Conservation (phyloP, 1,284 basidiomycete species). For the Trametes versicolor region DNA sequence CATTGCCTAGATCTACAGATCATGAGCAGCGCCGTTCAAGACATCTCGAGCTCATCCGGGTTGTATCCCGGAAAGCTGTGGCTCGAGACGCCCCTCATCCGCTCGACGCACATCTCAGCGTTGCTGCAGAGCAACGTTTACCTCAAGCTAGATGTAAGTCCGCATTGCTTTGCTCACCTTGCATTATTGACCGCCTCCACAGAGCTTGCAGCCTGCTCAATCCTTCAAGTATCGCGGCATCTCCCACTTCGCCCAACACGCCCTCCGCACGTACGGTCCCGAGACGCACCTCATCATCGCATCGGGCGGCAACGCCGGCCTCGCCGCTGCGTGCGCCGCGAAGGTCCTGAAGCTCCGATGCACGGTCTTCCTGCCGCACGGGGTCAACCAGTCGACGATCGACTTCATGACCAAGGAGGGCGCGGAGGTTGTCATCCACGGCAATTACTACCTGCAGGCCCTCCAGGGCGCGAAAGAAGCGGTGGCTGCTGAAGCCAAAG, state of each 20-base stretch:
- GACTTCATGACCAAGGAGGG: slow-evolving; percentile 60
- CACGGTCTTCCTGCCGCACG: slow-evolving; percentile 72
- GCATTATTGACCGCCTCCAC: not conserved
- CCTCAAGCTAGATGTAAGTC: slow-evolving; percentile 71
- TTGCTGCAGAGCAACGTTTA: slow-evolving; percentile 62
- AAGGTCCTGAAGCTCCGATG: slow-evolving; percentile 62
- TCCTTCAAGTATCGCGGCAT: slow-evolving; percentile 83
- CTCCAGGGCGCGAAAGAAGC: slow-evolving; percentile 58
- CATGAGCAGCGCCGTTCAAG: no score
- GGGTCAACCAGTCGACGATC: slow-evolving; percentile 57
- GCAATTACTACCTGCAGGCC: slow-evolving; percentile 66
- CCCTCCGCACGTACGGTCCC: slow-evolving; percentile 58
- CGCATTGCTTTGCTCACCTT: not conserved
- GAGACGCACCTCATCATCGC: slow-evolving; percentile 70
- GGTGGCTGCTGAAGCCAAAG: slow-evolving; percentile 55
- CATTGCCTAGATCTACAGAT: no score
- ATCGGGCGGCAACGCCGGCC: slow-evolving; percentile 78
- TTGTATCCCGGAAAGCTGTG: slow-evolving; percentile 48
- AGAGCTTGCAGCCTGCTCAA: slow-evolving; percentile 77
- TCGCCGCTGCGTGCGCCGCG: slow-evolving; percentile 73
- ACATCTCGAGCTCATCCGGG: not conserved
- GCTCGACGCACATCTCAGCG: slow-evolving; percentile 64
- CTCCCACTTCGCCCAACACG: slow-evolving; percentile 65
- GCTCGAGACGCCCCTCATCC: slow-evolving; percentile 70
- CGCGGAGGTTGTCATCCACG: slow-evolving; percentile 63